Conservation (phyloP, 306 rosid species). For the Inga laurina region DNA sequence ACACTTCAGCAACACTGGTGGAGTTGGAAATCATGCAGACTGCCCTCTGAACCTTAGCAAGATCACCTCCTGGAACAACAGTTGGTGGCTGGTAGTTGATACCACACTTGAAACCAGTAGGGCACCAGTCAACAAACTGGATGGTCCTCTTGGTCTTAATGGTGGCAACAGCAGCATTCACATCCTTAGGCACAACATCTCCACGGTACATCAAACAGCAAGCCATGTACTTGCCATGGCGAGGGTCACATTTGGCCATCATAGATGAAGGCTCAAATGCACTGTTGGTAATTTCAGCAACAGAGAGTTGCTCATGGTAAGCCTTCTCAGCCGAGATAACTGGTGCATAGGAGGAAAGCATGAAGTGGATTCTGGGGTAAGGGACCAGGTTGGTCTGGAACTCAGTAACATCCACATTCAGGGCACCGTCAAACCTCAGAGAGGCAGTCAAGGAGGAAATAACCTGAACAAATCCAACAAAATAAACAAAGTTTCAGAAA, state of each 20-base stretch:
- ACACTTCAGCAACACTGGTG: slow-evolving; percentile 92
- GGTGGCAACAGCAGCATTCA: slow-evolving; percentile 87
- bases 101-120: slow-evolving; percentile 94
- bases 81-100: slow-evolving; percentile 95
- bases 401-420: slow-evolving; percentile 89
- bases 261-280: slow-evolving; percentile 94
- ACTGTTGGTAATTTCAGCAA: slow-evolving; percentile 91
- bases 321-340: slow-evolving; percentile 91
- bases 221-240: slow-evolving; percentile 94
- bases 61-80: slow-evolving; percentile 94
- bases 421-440: slow-evolving; percentile 86
- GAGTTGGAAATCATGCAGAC: slow-evolving; percentile 93
- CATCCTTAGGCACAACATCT: slow-evolving; percentile 93
- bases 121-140: slow-evolving; percentile 96
- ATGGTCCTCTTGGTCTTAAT: slow-evolving; percentile 92
- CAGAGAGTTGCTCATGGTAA: slow-evolving; percentile 87
- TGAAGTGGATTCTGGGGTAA: slow-evolving; percentile 91
- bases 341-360: slow-evolving; percentile 96
- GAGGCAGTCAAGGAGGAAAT: slow-evolving; percentile 91
- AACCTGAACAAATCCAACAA: slow-evolving; percentile 44
- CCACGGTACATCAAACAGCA: slow-evolving; percentile 98
- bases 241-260: slow-evolving; percentile 99
- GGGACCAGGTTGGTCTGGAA: slow-evolving; percentile 95
- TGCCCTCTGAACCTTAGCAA: slow-evolving; percentile 94
- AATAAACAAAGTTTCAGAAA: not conserved